Conservation (phyloP, 2,329 filamentous ascomycete species). For the Delphinella strobiligena region DNA sequence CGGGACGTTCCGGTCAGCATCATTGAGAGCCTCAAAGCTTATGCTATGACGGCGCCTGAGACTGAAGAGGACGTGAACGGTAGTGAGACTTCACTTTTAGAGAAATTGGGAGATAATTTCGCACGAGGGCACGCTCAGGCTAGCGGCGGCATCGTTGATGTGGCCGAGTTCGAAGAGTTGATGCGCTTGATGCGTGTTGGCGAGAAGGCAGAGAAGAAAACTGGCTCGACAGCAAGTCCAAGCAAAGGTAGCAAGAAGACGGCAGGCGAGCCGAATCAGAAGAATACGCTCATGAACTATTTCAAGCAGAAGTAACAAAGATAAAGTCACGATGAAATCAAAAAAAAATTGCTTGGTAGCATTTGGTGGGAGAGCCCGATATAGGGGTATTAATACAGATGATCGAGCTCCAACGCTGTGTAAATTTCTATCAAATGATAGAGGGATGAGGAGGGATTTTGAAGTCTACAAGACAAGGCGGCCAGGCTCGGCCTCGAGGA, state of each 20-base stretch:
- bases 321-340: too few species aligned
- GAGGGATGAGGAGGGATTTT: neutral
- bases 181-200: conserved; percentile 47
- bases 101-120: conserved; percentile 50
- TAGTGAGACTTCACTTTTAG: conserved; percentile 20
- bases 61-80: neutral
- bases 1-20: conserved; percentile 49
- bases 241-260: conserved; percentile 22
- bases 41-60: conserved; percentile 26
- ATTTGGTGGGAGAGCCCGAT: too few species aligned
- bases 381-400: neutral
- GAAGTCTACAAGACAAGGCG: conserved; percentile 47
- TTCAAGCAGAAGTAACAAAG: conserved; percentile 37
- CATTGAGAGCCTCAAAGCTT: conserved; percentile 43
- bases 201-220: conserved; percentile 35
- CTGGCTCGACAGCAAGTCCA: conserved; percentile 20
- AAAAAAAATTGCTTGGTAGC: too few species aligned
- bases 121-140: conserved; percentile 57
- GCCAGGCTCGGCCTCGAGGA: conserved; percentile 70
- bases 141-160: conserved; percentile 51
- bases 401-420: neutral
- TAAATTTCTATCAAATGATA: neutral
- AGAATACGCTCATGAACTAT: conserved; percentile 44
- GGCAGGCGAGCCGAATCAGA: conserved; percentile 27
- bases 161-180: conserved; percentile 52